Conservation (phyloP, 1,284 basidiomycete genomes). For the Heterobasidion occidentale region DNA sequence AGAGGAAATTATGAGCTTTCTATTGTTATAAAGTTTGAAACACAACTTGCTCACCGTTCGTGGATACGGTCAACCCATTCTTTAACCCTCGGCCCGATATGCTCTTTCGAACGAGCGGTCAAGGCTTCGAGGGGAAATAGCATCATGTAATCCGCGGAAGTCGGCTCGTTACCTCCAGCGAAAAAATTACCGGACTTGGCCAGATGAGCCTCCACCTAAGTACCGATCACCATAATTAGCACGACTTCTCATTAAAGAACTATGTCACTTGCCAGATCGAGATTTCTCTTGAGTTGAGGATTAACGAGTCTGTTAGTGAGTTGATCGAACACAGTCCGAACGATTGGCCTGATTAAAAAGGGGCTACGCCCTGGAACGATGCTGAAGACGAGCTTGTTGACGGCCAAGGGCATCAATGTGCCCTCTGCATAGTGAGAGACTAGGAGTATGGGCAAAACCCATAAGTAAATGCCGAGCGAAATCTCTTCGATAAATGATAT, state of each 20-base stretch:
- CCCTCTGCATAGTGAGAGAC: constrained; percentile 33
- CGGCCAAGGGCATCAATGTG: constrained; percentile 29
- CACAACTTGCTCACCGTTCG: constrained; percentile 15
- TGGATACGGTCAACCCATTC: constrained; percentile 23
- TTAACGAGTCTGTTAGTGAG: constrained; percentile 13
- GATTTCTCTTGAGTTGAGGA: constrained; percentile 18
- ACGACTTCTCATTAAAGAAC: not conserved
- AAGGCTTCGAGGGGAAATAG: constrained; percentile 24
- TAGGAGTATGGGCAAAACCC: constrained; percentile 4
- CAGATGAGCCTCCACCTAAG: constrained; percentile 19
- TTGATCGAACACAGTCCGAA: constrained; percentile 15
- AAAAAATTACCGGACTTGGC: constrained; percentile 22
- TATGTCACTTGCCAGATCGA: constrained; percentile 15
- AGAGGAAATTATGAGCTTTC: not conserved
- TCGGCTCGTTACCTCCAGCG: constrained; percentile 30
- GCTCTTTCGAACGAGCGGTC: constrained; percentile 6
- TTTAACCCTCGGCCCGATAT: constrained; percentile 18
- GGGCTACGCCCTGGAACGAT: constrained; percentile 20
- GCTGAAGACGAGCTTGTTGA: constrained; percentile 22
- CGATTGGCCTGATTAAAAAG: constrained; percentile 24
- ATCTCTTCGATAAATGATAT: not conserved
- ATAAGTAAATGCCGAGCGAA: not conserved
- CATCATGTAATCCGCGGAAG: constrained; percentile 33
- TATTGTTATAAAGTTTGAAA: not conserved
- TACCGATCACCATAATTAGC: not conserved